phyloP scores from a whole-genome alignment of 306 rosid genomes.

The Luffa acutangula region DNA sequence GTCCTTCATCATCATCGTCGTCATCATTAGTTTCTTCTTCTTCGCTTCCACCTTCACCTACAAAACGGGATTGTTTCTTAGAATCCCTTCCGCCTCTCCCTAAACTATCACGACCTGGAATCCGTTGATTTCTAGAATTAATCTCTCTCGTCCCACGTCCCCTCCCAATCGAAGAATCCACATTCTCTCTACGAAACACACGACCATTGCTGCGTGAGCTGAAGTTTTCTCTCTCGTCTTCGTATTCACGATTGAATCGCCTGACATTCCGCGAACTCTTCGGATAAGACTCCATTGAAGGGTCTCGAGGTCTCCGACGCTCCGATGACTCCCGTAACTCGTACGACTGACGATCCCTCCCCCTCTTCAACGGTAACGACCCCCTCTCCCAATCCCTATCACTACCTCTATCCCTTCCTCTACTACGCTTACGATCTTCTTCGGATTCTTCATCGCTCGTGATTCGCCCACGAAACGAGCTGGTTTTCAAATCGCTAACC shows the following conservation, averaged over 20 bases:
- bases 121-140: conserved; percentile 4
- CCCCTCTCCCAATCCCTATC: conserved; percentile 8
- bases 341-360: conserved; percentile 21
- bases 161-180: conserved; percentile 29
- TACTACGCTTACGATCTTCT: conserved; percentile 9
- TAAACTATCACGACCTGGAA: conserved; percentile 9
- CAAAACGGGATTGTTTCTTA: conserved; percentile 10
- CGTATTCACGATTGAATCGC: conserved; percentile 17
- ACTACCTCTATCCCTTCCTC: conserved; percentile 11
- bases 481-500: conserved; percentile 51
- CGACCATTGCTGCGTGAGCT: conserved; percentile 9
- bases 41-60: conserved; percentile 18
- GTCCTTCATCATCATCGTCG: conserved; percentile 20
- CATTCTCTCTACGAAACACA: conserved; percentile 5
- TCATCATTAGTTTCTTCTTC: conserved; percentile 16
- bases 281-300: neutral
- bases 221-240: conserved; percentile 5
- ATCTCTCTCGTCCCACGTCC: conserved; percentile 22
- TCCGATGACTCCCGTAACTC: conserved; percentile 18
- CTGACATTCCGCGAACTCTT: conserved; percentile 3
- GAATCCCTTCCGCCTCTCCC: conserved; percentile 22
- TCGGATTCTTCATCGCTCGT: conserved; percentile 28
- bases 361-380: conserved; percentile 16
- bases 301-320: conserved; percentile 17
- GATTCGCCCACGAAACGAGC: conserved; percentile 20